phyloP scores from a whole-genome alignment of 164 flowering plant species.

The Echeveria elegans region DNA sequence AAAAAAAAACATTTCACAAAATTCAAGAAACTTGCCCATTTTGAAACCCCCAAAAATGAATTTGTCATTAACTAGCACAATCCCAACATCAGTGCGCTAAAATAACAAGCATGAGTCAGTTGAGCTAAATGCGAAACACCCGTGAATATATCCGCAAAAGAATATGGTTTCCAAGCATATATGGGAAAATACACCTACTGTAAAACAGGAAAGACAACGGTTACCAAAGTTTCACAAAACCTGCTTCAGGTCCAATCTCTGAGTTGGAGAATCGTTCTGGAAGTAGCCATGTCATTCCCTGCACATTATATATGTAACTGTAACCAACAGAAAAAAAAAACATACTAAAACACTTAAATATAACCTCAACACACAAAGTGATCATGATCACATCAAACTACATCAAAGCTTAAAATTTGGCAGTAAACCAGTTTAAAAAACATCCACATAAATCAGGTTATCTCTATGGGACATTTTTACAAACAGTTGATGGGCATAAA shows the following conservation, averaged over 20 bases:
- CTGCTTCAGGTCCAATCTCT: constrained; percentile 99
- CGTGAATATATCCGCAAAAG: no score
- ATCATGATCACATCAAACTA: no score
- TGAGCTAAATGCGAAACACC: not conserved
- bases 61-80: no score
- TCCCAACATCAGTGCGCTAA: not conserved
- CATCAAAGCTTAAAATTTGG: no score
- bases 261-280: constrained; percentile 85
- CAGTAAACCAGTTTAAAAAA: no score
- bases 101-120: not conserved
- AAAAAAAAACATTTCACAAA: not conserved
- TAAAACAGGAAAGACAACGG: not conserved
- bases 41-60: not conserved
- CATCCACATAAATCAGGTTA: not conserved
- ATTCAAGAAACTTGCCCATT: not conserved
- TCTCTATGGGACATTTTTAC: not conserved
- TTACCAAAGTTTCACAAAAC: constrained; percentile 39
- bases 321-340: not conserved
- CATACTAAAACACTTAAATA: no score
- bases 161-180: not conserved
- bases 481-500: not conserved
- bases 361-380: no score
- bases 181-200: not conserved
- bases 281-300: constrained; percentile 96
- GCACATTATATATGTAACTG: constrained; percentile 14